Conservation (phyloP, 805 yeast genomes). For the Komagataella phaffii region DNA sequence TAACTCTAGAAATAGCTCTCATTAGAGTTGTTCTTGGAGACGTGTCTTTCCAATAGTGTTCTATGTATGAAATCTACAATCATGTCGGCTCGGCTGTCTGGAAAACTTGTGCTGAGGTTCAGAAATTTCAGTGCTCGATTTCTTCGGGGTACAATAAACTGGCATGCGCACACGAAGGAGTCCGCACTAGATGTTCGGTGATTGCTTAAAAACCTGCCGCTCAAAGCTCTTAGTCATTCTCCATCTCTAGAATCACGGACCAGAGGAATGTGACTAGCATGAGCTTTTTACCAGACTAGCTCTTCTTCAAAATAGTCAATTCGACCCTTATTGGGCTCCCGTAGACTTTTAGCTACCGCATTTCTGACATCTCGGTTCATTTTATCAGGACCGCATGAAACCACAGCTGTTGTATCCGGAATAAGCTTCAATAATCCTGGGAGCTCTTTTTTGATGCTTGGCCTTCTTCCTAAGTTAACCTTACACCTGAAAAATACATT, state of each 20-base stretch:
- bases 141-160: too few relatives aligned
- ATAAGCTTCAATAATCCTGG: background rate
- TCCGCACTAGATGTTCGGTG: background rate
- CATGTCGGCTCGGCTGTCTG: background rate
- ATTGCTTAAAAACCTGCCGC: background rate
- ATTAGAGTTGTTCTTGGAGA: background rate
- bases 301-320: conserved; percentile 66
- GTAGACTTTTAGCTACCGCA: conserved; percentile 26
- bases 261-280: too few relatives aligned
- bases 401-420: conserved; percentile 19
- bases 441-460: background rate
- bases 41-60: background rate
- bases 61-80: background rate
- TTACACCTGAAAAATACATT: background rate
- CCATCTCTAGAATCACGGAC: too few relatives aligned
- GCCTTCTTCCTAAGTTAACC: background rate
- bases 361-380: conserved; percentile 40
- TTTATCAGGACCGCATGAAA: conserved; percentile 33
- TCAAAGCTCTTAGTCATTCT: background rate
- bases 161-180: background rate
- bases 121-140: background rate
- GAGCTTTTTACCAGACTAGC: conserved; percentile 44
- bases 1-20: background rate
- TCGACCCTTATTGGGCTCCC: conserved; percentile 22
- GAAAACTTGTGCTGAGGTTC: background rate